These are phyloP conservation scores for Penicillium waksmanii DNA, from an alignment of 495 filamentous ascomycete species.

Conservation along the genomic window DNA sequence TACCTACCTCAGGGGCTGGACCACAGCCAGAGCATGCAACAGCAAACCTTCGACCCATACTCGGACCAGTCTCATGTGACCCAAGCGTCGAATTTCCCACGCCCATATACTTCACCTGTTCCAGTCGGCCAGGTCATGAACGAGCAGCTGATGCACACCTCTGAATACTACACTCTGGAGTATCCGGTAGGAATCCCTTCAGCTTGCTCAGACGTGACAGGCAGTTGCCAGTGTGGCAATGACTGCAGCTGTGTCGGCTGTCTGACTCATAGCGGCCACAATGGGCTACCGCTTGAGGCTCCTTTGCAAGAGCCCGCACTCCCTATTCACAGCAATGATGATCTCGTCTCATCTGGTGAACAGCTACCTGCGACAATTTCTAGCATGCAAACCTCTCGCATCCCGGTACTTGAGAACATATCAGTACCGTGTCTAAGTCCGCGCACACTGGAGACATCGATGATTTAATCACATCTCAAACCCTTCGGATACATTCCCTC, in stretches of 20 bases:
- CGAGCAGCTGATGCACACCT: constrained; percentile 45
- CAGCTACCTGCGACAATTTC: neutral
- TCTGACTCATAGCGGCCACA: constrained; percentile 53
- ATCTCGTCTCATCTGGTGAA: constrained; percentile 9
- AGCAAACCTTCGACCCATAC: constrained; percentile 8
- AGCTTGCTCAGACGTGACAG: constrained; percentile 47
- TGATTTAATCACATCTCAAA: constrained; percentile 22
- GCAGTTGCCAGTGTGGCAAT: constrained; percentile 53
- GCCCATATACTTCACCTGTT: constrained; percentile 35
- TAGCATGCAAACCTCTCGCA: constrained; percentile 14
- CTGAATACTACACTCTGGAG: constrained; percentile 50
- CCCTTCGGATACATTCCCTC: too few species aligned
- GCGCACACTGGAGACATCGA: constrained; percentile 27
- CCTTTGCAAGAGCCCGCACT: constrained; percentile 11
- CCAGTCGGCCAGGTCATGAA: constrained; percentile 27
- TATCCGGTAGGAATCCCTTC: constrained; percentile 48
- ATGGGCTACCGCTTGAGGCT: constrained; percentile 34
- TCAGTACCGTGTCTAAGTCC: constrained; percentile 29
- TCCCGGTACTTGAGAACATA: constrained; percentile 23
- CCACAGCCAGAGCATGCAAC: neutral
- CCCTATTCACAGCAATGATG: neutral
- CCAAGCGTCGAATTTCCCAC: constrained; percentile 23
- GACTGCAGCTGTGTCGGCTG: constrained; percentile 56
- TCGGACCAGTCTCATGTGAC: constrained; percentile 2
- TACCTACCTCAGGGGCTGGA: neutral